Evolutionary conservation across 495 filamentous ascomycete species (phyloP), one percentile per base, ranked within the genome.

Genomic region (Aspergillus steynii): DNA sequence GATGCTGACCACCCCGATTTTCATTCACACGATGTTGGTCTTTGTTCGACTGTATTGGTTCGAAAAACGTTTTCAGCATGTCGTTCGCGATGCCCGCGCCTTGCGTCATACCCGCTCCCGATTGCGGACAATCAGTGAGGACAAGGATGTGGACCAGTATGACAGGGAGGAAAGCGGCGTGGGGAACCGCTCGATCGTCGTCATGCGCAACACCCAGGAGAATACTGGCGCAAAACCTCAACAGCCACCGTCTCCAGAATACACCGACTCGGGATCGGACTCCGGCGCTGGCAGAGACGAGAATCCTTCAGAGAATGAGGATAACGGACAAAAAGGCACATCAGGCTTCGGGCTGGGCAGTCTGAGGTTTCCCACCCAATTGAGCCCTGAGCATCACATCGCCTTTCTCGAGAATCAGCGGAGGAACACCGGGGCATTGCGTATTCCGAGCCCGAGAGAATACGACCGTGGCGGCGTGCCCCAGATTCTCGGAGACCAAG

Each of bases 11-110:
- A 99, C 92, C 50, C 95, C 95, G 3, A 97, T 99, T 61, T 89
- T 90, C 58, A 94, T 99, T 73, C 86, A 96, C 70, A 82, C 88
- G 6, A 88, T 85, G 32, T 89, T 98, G 31, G 94, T 98, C 0
- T 96, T 96, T 65, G 79, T 98, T 26, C 90, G 95, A 2, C 77
- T 98, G 4, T 96, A 96, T 75, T 98, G 93, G 94, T 99, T 99
- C 67, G 93, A 98, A 76, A 96, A 93, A 70, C 85, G 92, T 3
- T 96, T 99, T 65, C 86, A 92, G 71, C 77, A 89, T 63, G 81
- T 97, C 52, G 93, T 88, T 31, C 82, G 76, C 27, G 83, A 87
- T 61, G 82, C 82, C 5, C 76, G 82, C 10, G 75, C 71, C 49
- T 56, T 84, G 46, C 86, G 86, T 50, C 68, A 77, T 4, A 79